Base-by-base conservation (phyloP, 2,329 filamentous ascomycete genomes). In the Alternaria longipes region DNA sequence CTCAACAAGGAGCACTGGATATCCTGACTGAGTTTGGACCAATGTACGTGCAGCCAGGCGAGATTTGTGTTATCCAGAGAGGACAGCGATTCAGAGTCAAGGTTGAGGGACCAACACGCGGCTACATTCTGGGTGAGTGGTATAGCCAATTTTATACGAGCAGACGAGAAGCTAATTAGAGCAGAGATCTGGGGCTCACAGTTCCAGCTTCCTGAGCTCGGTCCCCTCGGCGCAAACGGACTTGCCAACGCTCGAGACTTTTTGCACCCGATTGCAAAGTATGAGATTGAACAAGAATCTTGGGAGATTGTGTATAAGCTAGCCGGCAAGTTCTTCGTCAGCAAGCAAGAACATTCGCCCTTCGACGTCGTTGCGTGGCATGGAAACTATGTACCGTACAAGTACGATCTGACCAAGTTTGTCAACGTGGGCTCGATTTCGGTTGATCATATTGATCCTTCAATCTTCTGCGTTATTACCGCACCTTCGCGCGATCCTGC, bases 291-390 rank as follows among this genome's bases (percentile, higher is more conserved):
- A 46, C 64, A 67, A 6, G 76, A 51, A 83, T 83, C 79, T 0
- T 78, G 76, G 49, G 81, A 84, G 59, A 73, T 77, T 59, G 66
- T 75, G 7, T 86, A 84, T 74, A 85, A 81, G 8, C 79, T 92
- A 72, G 87, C 88, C 73, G 89, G 90, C 66, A 82, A 84, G 47
- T 85, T 92, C 52, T 93, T 91, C 79, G 80, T 81, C 38, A 88
- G 89, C 7, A 82, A 76, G 42, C 91, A 93, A 78, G 76, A 83
- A 11, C 91, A 93, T 75, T 90, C 88, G 0, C 91, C 91, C 0
- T 94, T 93, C 70, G 91, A 94, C 69, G 87, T 94, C 0, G 91
- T 93, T 3, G 90, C 89, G 3, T 94, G 91, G 91, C 91, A 94
- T 73, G 91, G 91, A 45, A 91, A 88, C 64, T 93, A 93, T 79